Base-by-base conservation (phyloP, 805 yeast genomes). In the Cyberlindnera saturnus region DNA sequence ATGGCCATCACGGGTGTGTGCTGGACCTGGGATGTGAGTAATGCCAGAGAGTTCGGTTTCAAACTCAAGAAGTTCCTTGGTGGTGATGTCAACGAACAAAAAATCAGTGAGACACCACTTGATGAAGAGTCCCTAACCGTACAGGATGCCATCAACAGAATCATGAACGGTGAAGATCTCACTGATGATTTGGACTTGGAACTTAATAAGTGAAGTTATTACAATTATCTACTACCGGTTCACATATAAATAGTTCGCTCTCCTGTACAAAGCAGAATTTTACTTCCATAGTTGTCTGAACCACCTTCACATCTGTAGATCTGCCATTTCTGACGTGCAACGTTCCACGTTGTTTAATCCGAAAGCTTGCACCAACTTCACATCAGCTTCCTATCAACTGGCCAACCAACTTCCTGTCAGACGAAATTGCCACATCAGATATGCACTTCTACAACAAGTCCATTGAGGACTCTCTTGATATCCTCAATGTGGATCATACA, bases 11-110 rank as follows among this genome's bases (percentile, higher is more conserved):
- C 86, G 33, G 95, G 95, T 2, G 70, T 79, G 3, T 81, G 87
- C 55, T 89, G 96, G 96, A 69, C 80, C 34, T 71, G 74, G 63
- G 95, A 88, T 56, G 82, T 88, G 10, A 75, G 86, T 7, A 70
- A 67, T 26, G 69, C 82, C 38, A 68, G 71, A 43, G 96, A 88
- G 58, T 86, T 88, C 60, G 82, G 90, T 3, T 69, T 69, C 66
- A 74, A 74, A 56, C 76, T 86, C 79, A 82, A 80, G 61, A 61
- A 68, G 9, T 56, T 67, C 40, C 63, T 85, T 53, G 93, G 95
- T 34, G 95, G 93, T 10, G 79, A 77, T 40, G 76, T 76, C 41
- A 77, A 75, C 26, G 77, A 79, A 45, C 63, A 65, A 43, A 69
- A 67, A 23, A 44, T 64, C 52, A 75, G 56, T 60, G 57, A 61